These are phyloP conservation scores for Eucalyptus sp. DNA, from an alignment of 345 rosid genomes.

Conservation along the genomic window DNA sequence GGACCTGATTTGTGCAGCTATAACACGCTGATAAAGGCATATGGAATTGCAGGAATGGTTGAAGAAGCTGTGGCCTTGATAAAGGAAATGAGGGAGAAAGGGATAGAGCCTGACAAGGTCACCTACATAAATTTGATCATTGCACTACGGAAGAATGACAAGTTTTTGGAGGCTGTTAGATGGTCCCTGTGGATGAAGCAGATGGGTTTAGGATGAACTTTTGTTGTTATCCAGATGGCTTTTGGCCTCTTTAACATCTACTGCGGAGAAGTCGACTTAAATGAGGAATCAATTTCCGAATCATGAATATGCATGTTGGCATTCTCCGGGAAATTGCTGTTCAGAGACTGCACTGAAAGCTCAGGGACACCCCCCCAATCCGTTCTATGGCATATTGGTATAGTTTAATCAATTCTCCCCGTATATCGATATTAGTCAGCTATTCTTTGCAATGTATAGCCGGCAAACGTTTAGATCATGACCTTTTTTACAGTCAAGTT, in stretches of 20 bases:
- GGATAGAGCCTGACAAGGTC: slow-evolving; percentile 63
- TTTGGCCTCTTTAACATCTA: neutral
- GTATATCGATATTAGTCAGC: neutral
- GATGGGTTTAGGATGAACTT: slow-evolving; percentile 19
- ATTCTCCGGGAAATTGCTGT: neutral
- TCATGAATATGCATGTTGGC: neutral
- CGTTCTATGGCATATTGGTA: neutral
- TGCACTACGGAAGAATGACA: slow-evolving; percentile 64
- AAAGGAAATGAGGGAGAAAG: slow-evolving; percentile 69
- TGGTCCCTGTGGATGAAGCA: slow-evolving; percentile 99
- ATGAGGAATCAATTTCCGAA: neutral
- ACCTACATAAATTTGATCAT: slow-evolving; percentile 62
- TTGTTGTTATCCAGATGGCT: neutral
- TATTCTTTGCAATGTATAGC: neutral
- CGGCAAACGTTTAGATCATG: neutral
- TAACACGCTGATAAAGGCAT: slow-evolving; percentile 88
- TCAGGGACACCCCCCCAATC: neutral
- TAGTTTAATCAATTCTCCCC: neutral
- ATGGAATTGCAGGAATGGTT: slow-evolving; percentile 89
- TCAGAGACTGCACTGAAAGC: neutral
- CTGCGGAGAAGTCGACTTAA: neutral
- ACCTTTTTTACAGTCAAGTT: neutral
- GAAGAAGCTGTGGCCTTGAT: slow-evolving; percentile 77
- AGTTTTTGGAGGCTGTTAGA: slow-evolving; percentile 76
- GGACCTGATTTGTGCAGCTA: slow-evolving; percentile 83